Conservation (phyloP, 192 early-diverging fungal genomes). For the Gaertneriomyces semiglobifer region DNA sequence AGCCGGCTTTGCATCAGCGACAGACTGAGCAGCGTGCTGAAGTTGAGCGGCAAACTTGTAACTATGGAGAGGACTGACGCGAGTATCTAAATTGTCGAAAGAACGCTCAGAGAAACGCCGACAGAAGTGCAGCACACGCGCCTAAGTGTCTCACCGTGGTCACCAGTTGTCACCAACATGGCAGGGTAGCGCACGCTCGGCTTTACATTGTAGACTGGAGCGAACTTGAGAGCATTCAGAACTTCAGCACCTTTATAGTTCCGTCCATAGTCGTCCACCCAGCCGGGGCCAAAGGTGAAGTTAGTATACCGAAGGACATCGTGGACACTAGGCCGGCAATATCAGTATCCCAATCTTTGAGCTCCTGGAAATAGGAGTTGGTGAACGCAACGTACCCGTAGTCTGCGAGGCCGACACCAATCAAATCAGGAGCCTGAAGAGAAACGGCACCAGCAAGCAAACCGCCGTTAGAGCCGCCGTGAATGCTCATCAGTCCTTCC, state of each 20-base stretch:
- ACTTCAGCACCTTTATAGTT: constrained; percentile 61
- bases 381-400: constrained; percentile 37
- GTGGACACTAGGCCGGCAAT: constrained; percentile 41
- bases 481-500: constrained; percentile 48
- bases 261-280: constrained; percentile 61
- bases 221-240: constrained; percentile 33
- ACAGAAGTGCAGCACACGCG: not conserved
- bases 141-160: constrained; percentile 43
- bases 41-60: constrained; percentile 58
- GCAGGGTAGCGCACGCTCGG: constrained; percentile 50
- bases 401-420: constrained; percentile 58
- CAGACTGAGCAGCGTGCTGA: constrained; percentile 38
- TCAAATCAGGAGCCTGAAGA: constrained; percentile 67
- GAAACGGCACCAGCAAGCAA: constrained; percentile 61
- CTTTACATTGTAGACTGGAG: constrained; percentile 65
- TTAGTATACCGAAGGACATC: constrained; percentile 71
- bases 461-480: constrained; percentile 70
- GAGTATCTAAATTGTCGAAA: not conserved
- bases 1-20: constrained; percentile 1
- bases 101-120: not conserved
- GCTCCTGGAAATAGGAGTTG: not conserved
- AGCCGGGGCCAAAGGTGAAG: constrained; percentile 69
- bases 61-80: constrained; percentile 52
- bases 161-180: constrained; percentile 56
- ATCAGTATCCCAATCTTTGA: too few relatives aligned